Conservation (phyloP, 306 rosid species). For the Prunus armeniaca region DNA sequence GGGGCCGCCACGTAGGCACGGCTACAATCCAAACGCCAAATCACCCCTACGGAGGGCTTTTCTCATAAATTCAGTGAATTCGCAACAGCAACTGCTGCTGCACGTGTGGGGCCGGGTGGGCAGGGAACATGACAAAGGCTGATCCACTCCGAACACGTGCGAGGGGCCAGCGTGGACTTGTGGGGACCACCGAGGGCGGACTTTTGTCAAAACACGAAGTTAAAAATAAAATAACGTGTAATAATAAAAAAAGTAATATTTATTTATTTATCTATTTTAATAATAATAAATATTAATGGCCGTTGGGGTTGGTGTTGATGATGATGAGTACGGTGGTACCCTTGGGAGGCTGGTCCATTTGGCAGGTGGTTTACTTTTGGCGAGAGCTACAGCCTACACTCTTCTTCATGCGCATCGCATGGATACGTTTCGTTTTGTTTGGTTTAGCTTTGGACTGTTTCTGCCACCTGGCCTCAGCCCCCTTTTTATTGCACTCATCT, state of each 20-base stretch:
- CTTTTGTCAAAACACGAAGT: not conserved
- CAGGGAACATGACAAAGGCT: constrained; percentile 21
- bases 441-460: not conserved
- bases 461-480: not conserved
- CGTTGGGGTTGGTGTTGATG: not conserved
- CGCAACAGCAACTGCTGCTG: not conserved
- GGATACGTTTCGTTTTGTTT: constrained; percentile 13
- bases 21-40: constrained; percentile 30
- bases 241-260: too few species aligned
- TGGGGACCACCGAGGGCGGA: not conserved
- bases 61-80: constrained; percentile 1
- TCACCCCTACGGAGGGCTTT: not conserved
- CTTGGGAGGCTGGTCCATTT: constrained; percentile 3
- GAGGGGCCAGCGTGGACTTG: constrained; percentile 51
- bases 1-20: constrained; percentile 41
- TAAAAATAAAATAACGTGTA: too few species aligned
- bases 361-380: not conserved
- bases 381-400: not conserved
- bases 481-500: not conserved
- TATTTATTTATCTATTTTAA: not conserved
- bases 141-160: constrained; percentile 44
- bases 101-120: constrained; percentile 51
- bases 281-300: not conserved
- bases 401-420: constrained; percentile 20
- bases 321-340: constrained; percentile 16